A percentile compares a stretch with the other conserved stretches of the same genome.
Conservation (phyloP, 352 stramenopile species). For the Globisporangium recalcitrans region DNA sequence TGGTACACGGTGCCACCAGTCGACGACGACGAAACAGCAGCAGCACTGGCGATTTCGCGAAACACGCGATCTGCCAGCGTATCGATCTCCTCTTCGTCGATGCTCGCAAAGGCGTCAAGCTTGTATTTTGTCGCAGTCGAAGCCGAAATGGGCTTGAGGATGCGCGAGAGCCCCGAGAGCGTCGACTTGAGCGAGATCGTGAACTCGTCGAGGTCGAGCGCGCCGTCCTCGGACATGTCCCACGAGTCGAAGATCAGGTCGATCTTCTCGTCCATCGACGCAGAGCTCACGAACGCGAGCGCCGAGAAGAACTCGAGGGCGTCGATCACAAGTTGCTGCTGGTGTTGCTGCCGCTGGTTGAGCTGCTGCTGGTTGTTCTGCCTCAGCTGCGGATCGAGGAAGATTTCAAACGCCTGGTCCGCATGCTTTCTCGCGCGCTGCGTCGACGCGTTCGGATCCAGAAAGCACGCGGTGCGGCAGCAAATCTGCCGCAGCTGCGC, state of each 20-base stretch:
- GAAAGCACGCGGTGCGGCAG: conserved; percentile 35
- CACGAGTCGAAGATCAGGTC: conserved; percentile 83
- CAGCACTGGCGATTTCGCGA: conserved; percentile 51
- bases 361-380: conserved; percentile 9
- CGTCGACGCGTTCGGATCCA: conserved; percentile 39
- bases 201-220: conserved; percentile 76
- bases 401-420: conserved; percentile 55
- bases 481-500: conserved; percentile 59
- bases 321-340: conserved; percentile 38
- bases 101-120: background rate
- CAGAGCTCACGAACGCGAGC: conserved; percentile 59
- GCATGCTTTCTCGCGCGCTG: conserved; percentile 35
- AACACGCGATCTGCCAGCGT: conserved; percentile 59
- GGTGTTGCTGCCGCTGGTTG: background rate
- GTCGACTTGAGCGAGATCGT: conserved; percentile 88
- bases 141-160: conserved; percentile 31
- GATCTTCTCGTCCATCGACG: conserved; percentile 69
- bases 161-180: conserved; percentile 58
- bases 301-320: conserved; percentile 76
- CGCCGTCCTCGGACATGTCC: conserved; percentile 82
- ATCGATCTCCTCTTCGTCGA: conserved; percentile 65
- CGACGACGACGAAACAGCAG: background rate
- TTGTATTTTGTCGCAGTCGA: conserved; percentile 5
- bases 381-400: conserved; percentile 33
- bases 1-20: conserved; percentile 22